Percentiles rank a stretch among this genome's conserved stretches.
These are phyloP conservation scores for Tagetes erecta DNA, from an alignment of 129 eudicot genomes.

Conservation along the genomic window DNA sequence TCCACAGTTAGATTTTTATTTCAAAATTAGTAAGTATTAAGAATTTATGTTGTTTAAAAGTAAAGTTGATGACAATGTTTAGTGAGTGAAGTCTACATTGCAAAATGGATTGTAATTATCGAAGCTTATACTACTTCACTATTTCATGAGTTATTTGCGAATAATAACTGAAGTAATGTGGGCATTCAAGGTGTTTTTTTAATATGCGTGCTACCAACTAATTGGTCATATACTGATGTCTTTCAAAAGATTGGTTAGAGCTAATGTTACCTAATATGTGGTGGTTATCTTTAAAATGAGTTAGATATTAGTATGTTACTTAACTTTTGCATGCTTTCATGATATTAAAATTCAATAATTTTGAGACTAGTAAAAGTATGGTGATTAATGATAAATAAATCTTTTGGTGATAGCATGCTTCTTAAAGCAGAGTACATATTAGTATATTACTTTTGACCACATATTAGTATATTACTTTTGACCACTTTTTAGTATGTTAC, in stretches of 20 bases:
- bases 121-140: background rate
- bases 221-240: background rate
- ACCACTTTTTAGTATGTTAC: too few relatives aligned
- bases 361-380: background rate
- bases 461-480: background rate
- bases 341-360: background rate
- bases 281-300: constrained; percentile 11
- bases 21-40: background rate
- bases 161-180: background rate
- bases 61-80: constrained; percentile 6
- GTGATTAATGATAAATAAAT: constrained; percentile 2
- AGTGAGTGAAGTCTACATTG: background rate
- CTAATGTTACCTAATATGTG: constrained; percentile 4
- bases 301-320: constrained; percentile 16
- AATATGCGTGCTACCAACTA: constrained; percentile 2
- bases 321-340: background rate
- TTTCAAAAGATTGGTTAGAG: background rate
- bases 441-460: background rate
- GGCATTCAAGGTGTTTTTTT: background rate
- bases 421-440: constrained; percentile 14
- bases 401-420: constrained; percentile 22
- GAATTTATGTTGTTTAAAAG: constrained; percentile 10
- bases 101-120: constrained; percentile 5
- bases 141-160: background rate
- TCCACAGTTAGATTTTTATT: background rate